Evolutionary conservation across 805 yeast genomes (phyloP), one percentile per base, ranked within the genome.

Genomic region (Cyberlindnera euphorbiae): DNA sequence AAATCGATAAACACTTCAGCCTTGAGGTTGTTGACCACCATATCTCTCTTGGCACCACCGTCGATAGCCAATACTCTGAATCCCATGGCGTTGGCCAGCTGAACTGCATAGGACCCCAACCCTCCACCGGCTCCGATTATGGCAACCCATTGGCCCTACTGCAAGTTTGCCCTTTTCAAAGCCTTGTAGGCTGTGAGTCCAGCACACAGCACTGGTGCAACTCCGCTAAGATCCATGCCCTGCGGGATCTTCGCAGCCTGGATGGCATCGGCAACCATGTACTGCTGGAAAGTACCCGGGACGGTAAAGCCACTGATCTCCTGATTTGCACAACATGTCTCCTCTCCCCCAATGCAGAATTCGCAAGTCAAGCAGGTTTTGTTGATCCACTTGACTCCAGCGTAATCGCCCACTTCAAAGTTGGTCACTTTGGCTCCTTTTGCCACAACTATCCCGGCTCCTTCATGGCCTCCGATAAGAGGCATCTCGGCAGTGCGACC

Each of bases 121-220:
- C 90, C 89, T 59, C 89, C 89, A 59, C 78, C 85, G 45, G 87
- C 88, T 63, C 90, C 89, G 40, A 85, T 74, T 42, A 82, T 68
- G 38, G 77, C 75, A 44, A 79, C 82, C 80, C 82, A 81, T 59
- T 82, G 77, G 49, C 89, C 88, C 23, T 86, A 68, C 35, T 50
- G 49, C 39, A 73, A 55, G 38, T 64, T 58, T 31, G 82, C 77
- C 36, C 74, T 69, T 62, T 75, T 77, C 54, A 77, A 64, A 11
- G 82, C 82, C 64, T 77, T 76, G 71, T 75, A 77, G 28, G 73
- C 82, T 25, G 83, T 85, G 60, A 85, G 72, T 57, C 95, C 95
- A 16, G 94, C 95, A 66, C 83, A 77, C 56, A 77, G 63, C 46
- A 77, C 65, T 38, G 83, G 83, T 23, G 81, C 76, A 33, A 72